A percentile compares a stretch with the other conserved stretches of the same genome.
Conservation (phyloP, 164 flowering plant genomes). For the Euptelea pleiosperma region DNA sequence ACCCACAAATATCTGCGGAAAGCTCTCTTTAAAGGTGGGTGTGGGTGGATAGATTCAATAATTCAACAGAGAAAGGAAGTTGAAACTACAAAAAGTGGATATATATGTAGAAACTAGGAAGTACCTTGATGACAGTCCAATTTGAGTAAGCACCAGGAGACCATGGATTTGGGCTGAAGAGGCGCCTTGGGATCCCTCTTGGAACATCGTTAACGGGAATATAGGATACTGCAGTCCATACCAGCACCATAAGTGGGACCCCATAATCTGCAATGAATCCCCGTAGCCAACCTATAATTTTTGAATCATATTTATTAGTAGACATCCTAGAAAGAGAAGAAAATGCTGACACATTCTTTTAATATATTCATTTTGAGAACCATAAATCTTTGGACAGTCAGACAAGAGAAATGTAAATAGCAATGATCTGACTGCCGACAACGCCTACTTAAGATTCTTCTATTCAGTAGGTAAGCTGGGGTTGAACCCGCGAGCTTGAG, state of each 20-base stretch:
- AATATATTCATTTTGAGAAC: not conserved
- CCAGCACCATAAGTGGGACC: slow-evolving; percentile 92
- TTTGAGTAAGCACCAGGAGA: slow-evolving; percentile 88
- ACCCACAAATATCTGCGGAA: not conserved
- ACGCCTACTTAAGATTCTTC: no score
- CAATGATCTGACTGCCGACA: no score
- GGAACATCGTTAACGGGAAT: slow-evolving; percentile 75
- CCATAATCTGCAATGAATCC: slow-evolving; percentile 96
- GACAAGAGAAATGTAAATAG: no score
- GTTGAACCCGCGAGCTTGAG: no score
- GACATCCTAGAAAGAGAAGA: not conserved
- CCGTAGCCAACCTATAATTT: slow-evolving; percentile 62
- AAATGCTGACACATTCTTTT: not conserved
- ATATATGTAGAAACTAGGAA: slow-evolving; percentile 1
- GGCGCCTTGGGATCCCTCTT: slow-evolving; percentile 85
- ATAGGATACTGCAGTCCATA: slow-evolving; percentile 89
- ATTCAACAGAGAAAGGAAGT: not conserved
- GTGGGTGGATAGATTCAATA: not conserved
- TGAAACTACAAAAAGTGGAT: slow-evolving; percentile 1
- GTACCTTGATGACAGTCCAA: slow-evolving; percentile 92
- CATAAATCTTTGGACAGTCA: no score
- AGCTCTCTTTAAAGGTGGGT: slow-evolving; percentile 1
- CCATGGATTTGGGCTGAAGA: slow-evolving; percentile 97
- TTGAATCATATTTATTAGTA: slow-evolving; percentile 10
- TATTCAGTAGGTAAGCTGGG: no score